Evolutionary conservation across 768 basidiomycete species (phyloP).

Genomic region (Coprinopsis strossmayeri): DNA sequence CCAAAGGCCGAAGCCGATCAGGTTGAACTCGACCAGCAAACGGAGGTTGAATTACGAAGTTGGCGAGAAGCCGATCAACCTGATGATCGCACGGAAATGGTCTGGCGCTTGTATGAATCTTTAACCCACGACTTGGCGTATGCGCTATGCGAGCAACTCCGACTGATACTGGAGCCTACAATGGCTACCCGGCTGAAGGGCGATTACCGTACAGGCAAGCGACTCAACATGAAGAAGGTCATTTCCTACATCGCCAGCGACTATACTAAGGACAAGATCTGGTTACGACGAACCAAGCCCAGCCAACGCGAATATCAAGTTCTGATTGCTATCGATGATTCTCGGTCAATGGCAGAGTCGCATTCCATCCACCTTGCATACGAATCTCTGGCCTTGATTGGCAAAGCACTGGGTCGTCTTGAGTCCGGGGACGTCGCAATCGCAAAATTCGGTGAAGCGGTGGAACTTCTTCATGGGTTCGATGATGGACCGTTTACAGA

Average conservation of each 20-base stretch:
- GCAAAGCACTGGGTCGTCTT: constrained; percentile 82
- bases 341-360: constrained; percentile 92
- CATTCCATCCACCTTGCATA: constrained; percentile 91
- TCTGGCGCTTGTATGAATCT: constrained; percentile 92
- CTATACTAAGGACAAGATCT: constrained; percentile 99
- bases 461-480: constrained; percentile 87
- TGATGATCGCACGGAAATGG: constrained; percentile 49
- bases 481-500: constrained; percentile 77
- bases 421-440: constrained; percentile 95
- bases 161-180: constrained; percentile 94
- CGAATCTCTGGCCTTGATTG: constrained; percentile 87
- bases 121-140: constrained; percentile 89
- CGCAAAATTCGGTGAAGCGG: constrained; percentile 81
- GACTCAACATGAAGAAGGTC: constrained; percentile 98
- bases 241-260: constrained; percentile 97
- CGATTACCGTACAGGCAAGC: constrained; percentile 95
- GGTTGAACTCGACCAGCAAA: constrained; percentile 20
- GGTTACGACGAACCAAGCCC: constrained; percentile 91
- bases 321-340: constrained; percentile 91
- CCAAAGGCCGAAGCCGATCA: constrained; percentile 20
- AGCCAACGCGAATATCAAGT: constrained; percentile 95
- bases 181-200: constrained; percentile 90
- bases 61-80: constrained; percentile 62
- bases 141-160: constrained; percentile 90
- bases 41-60: constrained; percentile 40